Evolutionary conservation across 371 early-diverging fungal genomes (phyloP), one percentile per base, ranked within the genome.

Genomic region (Mortierella sp.): DNA sequence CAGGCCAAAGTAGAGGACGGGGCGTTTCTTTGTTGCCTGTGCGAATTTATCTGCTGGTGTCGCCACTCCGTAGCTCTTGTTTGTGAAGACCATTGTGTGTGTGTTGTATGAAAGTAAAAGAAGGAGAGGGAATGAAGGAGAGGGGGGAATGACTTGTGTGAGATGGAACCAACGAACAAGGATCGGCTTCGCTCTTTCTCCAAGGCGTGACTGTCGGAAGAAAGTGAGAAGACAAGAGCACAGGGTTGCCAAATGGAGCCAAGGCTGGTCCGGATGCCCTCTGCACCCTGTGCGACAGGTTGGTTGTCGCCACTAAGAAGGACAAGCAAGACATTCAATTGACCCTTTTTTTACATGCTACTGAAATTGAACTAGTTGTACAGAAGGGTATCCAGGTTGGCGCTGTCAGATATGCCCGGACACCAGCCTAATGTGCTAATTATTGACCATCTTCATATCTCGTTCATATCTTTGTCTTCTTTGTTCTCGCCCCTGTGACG

Each of bases 21-120:
- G 85, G 32, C 76, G 68, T 68, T 74, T 85, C 70, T 76, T 81
- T 74, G 70, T 85, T 1, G 82, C 68, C 43, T 75, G 70, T 18
- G 78, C 70, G 58, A 85, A 85, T 21, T 70, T 71, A 70, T 85
- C 85, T 3, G 78, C 76, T 2, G 78, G 79, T 16, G 85, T 63
- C 7, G 79, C 81, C n/a, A 79, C 76, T 56, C 84, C 80, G 70
- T 85, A 85, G 18, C 78, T 60, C 46, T 85, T 85, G 76, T 79
- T 85, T 27, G 82, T 56, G 72, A 81, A 81, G 55, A 72, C 77
- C 79, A 81, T 81, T 38, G 72, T 44, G 58, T 7, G 24, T n/a
- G 29, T 58, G 72, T 58, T 18, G 32, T 10, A 49, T 24, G 41
- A 46, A 60, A 43, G 74, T 1, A 35, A 63, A 46, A 24, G 11